Base-by-base conservation (phyloP, 2,329 filamentous ascomycete species). In the Fusarium ramigenum region DNA sequence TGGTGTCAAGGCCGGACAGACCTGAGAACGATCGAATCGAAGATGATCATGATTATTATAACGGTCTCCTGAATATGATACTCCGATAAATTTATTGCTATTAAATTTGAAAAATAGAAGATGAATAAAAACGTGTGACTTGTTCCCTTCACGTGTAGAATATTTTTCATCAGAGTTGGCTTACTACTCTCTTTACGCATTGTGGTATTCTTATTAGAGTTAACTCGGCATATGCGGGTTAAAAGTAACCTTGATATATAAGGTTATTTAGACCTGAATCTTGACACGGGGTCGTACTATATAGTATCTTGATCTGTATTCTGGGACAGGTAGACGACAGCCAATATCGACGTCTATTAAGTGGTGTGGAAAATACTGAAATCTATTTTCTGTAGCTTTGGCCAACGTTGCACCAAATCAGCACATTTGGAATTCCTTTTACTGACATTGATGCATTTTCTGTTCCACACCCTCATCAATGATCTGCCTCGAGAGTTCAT, bases 1-100 rank as follows among this genome's bases (percentile, higher is more conserved):
- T 42, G 54, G 40, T 36, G 61, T 52, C 23, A 75, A 73, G 61
- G 70, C 60, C 63, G 63, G 64, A 46, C 64, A 74, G 52, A 63
- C 47, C 32, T 60, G 50, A 66, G 39, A 54, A 37, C 60, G 39
- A 40, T 23, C 21, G 21, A 40, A 67, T 36, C 32, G 54, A 44
- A 57, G 43, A 60, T 42, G 50, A 67, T 59, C 50, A 61, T 62
- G 56, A 63, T 39, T 23, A 59, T 43, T 30, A 21, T 53, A 49
- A 46, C 58, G 44, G 23, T 44, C 54, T 63, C 34, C 49, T 47
- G 47, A 56, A 57, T 39, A 70, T 42, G 60, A 61, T 43, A n/a
- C 12, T 43, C 32, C 32, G 34, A 53, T 32, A 18, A 40, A 52
- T n/a, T 14, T 42, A 42, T 60, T 37, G 6, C 43, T 37, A 25